A percentile compares a stretch with the other conserved stretches of the same genome.
Evolutionary conservation across 2,329 filamentous ascomycete species (phyloP).

Genomic region (Anisogramma anomala): DNA sequence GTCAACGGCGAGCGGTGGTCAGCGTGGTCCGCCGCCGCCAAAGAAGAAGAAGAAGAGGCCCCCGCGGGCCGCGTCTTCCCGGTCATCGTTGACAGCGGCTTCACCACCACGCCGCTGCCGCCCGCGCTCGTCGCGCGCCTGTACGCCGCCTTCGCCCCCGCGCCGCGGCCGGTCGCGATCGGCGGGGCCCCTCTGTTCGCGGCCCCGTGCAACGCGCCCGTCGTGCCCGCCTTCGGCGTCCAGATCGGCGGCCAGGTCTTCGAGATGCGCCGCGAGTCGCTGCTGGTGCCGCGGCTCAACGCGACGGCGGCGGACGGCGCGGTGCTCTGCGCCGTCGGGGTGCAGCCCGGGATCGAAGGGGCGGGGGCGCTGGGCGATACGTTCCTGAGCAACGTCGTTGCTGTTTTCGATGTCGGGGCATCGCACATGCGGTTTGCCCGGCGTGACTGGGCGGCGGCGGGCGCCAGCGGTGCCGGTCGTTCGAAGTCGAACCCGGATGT

Average conservation of each 20-base stretch:
- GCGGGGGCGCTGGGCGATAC: constrained; percentile 17
- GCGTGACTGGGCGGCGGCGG: not conserved
- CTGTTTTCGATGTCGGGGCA: constrained; percentile 22
- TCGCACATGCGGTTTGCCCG: constrained; percentile 22
- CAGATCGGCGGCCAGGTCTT: constrained; percentile 19
- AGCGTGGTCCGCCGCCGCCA: not conserved
- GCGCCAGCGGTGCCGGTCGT: not conserved
- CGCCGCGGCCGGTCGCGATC: constrained; percentile 15
- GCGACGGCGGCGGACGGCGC: constrained; percentile 16
- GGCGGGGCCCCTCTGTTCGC: constrained; percentile 16
- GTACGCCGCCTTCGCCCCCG: constrained; percentile 18
- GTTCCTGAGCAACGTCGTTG: constrained; percentile 21
- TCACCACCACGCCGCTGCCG: constrained; percentile 5
- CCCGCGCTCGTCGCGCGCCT: constrained; percentile 16
- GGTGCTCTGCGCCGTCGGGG: constrained; percentile 19
- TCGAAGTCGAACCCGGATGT: not conserved
- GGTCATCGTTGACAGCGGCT: constrained; percentile 11
- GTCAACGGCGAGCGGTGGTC: constrained; percentile 4
- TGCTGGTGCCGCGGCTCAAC: constrained; percentile 18
- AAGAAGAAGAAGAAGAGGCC: not conserved
- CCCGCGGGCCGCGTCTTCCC: not conserved
- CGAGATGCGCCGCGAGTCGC: constrained; percentile 18
- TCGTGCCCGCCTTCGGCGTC: constrained; percentile 20
- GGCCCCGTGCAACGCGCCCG: constrained; percentile 19
- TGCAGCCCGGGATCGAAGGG: constrained; percentile 17